phyloP scores from a whole-genome alignment of 1,284 basidiomycete genomes.

The Athelia psychrophila region DNA sequence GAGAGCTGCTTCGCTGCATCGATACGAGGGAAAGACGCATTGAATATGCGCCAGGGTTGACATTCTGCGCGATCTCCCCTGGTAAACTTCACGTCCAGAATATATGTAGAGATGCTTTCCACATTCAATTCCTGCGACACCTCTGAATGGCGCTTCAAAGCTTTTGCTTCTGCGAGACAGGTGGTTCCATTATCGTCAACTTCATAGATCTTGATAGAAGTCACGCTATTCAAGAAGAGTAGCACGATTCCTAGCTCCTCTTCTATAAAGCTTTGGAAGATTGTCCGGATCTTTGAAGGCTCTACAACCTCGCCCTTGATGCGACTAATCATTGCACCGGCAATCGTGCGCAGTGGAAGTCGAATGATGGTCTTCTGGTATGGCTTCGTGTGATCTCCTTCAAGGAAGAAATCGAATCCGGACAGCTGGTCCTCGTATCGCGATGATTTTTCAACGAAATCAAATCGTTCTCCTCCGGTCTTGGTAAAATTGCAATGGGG shows the following conservation, averaged over 20 bases:
- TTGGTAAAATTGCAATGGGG: conserved; percentile 32
- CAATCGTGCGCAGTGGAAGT: conserved; percentile 36
- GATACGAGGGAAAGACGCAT: conserved; percentile 18
- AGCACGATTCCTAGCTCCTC: conserved; percentile 41
- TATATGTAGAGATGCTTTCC: background rate
- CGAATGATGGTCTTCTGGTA: conserved; percentile 42
- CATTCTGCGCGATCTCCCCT: background rate
- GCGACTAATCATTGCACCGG: conserved; percentile 18
- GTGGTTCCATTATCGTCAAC: conserved; percentile 24
- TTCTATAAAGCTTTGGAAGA: conserved; percentile 37
- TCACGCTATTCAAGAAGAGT: conserved; percentile 43
- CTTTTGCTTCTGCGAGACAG: conserved; percentile 11
- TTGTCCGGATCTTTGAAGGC: conserved; percentile 27
- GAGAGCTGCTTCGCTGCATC: conserved; percentile 21
- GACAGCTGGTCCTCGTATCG: conserved; percentile 28
- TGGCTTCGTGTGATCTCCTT: conserved; percentile 12
- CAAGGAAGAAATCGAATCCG: conserved; percentile 32
- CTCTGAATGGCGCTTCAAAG: conserved; percentile 31
- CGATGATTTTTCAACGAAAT: conserved; percentile 19
- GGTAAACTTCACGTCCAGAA: background rate
- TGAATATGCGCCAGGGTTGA: conserved; percentile 25
- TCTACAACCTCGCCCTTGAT: conserved; percentile 32
- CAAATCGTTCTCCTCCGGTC: conserved; percentile 27
- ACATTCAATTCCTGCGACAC: conserved; percentile 29
- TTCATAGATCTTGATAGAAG: conserved; percentile 34